Evolutionary conservation across 306 rosid genomes (phyloP).

Genomic region (Quercus robur): DNA sequence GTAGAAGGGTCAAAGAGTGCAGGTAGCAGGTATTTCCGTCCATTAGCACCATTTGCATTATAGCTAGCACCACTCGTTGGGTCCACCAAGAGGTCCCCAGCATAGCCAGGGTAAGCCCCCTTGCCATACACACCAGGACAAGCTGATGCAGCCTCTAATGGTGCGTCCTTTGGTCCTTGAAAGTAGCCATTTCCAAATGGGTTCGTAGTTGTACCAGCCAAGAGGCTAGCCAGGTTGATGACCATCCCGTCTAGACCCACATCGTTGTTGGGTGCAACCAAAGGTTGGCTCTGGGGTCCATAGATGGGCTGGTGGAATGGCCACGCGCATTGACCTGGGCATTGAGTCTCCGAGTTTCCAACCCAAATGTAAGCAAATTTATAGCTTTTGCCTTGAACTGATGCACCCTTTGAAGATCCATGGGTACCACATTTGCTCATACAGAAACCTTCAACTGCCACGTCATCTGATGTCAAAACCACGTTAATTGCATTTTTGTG

Average conservation of each 20-base stretch:
- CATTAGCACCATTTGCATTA: slow-evolving; percentile 47
- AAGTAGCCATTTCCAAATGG: slow-evolving; percentile 19
- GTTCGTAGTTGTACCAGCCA: slow-evolving; percentile 58
- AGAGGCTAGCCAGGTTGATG: slow-evolving; percentile 45
- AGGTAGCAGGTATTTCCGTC: slow-evolving; percentile 55
- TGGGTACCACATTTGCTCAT: slow-evolving; percentile 55
- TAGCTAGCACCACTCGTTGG: slow-evolving; percentile 46
- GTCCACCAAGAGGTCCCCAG: slow-evolving; percentile 47
- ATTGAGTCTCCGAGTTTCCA: slow-evolving; percentile 62
- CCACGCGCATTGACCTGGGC: slow-evolving; percentile 73
- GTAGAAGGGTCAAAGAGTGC: slow-evolving; percentile 56
- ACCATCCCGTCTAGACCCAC: slow-evolving; percentile 70
- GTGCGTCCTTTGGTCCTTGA: no score
- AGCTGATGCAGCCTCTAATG: slow-evolving; percentile 25
- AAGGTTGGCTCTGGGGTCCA: slow-evolving; percentile 48
- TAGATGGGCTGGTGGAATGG: slow-evolving; percentile 64
- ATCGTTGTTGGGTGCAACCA: slow-evolving; percentile 64
- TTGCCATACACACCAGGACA: slow-evolving; percentile 56
- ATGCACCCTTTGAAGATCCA: slow-evolving; percentile 16
- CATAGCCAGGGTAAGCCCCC: slow-evolving; percentile 62
- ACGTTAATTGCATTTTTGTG: slow-evolving; percentile 38
- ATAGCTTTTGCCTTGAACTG: not conserved
- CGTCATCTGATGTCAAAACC: slow-evolving; percentile 53
- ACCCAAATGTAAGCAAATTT: slow-evolving; percentile 57
- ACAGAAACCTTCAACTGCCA: slow-evolving; percentile 54